Base-by-base conservation (phyloP, 1,139 yeast species). In the Yamadazyma mexicana region DNA sequence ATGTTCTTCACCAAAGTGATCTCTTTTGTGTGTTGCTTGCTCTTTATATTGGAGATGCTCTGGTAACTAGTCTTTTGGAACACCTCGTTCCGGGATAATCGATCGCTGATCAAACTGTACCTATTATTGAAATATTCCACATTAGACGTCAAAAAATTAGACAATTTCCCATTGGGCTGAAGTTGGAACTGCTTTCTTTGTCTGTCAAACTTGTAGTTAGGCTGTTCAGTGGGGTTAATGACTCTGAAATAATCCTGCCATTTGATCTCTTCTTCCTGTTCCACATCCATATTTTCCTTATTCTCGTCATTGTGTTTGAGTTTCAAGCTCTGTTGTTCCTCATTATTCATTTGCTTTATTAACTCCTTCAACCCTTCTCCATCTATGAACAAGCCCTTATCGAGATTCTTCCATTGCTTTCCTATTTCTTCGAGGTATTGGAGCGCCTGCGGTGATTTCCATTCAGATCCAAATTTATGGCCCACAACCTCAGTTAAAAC, bases 361-460 rank as follows among this genome's bases (percentile, higher is more conserved):
- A 89, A 82, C 31, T 76, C 78, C 2, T 66, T 62, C 17, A 89
- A 71, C 2, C 88, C 86, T 3, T 71, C 77, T 1, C 89, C 88
- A 54, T 88, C 96, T 2, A 92, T 72, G 51, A 91, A 91, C 11
- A 88, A 55, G 0, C 96, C 97, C 31, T 94, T 68, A 43, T 88
- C 96, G 54, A 89, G 95, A 36, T 77, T 82, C 53, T 88, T 88
- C 98, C 98, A 92, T 4, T 77, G 55, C 36, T 76, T 72, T 3
- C 95, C 96, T 16, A 91, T 75, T 15, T 82, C 84, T 52, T 92
- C 98, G 30, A 92, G 59, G 49, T 84, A 83, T 42, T 70, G 67
- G 48, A 83, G 83, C 0, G 94, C 75, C 37, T 74, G 75, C 0
- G 79, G 65, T 14, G 87, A 79, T 51, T 84, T 77, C 98, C 98